Base-by-base conservation (phyloP, 352 stramenopile species). In the Thalassiosira livingstoniorum region DNA sequence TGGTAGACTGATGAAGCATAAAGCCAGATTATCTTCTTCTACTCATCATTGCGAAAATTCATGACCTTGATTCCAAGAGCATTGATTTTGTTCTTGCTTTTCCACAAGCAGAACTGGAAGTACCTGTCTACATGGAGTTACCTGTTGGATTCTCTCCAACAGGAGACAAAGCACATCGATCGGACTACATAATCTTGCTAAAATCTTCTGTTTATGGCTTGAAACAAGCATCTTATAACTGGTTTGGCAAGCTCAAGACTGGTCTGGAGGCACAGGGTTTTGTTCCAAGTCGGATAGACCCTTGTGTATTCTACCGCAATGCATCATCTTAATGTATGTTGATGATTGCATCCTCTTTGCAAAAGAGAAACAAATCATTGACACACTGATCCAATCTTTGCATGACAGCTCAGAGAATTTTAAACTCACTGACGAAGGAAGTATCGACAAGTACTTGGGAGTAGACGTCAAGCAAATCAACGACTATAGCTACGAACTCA, bases 381-480 rank as follows among this genome's bases (percentile, higher is more conserved):
- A 58, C 21, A 27, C 21, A 11, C 27, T 69, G 7, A 43, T 69
- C 10, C 1, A 53, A 4, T 69, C 61, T 31, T 7, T 69, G 3
- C 2, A 15, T 4, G 35, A 54, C 55, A 39, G n/a, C 2, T 4
- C 7, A 35, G 61, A 69, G 32, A 32, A 55, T 69, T 69, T 43
- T 7, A 27, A 29, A 27, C 55, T 32, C 34, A 58, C 47, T 29
- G 47, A 58, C 21, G 47, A 58, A 58, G 47, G 47, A 37, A 7
- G 0, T 11, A 70, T 87, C 0, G 34, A 67, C 21, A 62, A 53
- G 43, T 87, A 74, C n/a, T 45, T 80, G 10, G 75, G 75, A n/a
- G 64, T 85, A 60, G 68, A 87, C 3, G 83, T 87, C 47, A 62
- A 43, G 5, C 3, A 55, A 54, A 45, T 69, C 37, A 54, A 51